phyloP scores from a whole-genome alignment of 2,329 filamentous ascomycete species.

The Xylariaceae sp. region DNA sequence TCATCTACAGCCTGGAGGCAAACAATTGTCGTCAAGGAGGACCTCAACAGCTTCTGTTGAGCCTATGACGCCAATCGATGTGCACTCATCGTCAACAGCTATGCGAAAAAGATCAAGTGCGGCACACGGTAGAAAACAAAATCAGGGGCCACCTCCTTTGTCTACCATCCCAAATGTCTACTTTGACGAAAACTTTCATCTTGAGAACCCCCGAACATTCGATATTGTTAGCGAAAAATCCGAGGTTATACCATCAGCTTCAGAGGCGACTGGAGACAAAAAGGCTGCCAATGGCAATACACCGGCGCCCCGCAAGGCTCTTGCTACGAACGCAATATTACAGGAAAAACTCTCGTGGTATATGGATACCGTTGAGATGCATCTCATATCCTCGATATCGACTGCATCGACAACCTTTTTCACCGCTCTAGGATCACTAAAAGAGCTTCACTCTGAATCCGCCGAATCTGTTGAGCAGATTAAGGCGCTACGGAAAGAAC shows the following conservation, averaged over 20 bases:
- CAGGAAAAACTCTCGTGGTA: constrained; percentile 99
- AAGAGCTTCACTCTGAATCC: constrained; percentile 86
- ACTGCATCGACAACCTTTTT: constrained; percentile 96
- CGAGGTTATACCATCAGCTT: constrained; percentile 75
- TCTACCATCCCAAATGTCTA: constrained; percentile 91
- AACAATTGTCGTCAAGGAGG: constrained; percentile 36
- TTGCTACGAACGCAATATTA: constrained; percentile 93
- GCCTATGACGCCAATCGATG: constrained; percentile 47
- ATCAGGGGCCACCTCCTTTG: constrained; percentile 73
- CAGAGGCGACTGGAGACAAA: constrained; percentile 49
- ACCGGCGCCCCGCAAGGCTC: constrained; percentile 67
- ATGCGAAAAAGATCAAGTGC: constrained; percentile 39
- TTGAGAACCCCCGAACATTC: constrained; percentile 94
- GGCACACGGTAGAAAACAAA: constrained; percentile 50
- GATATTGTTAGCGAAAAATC: constrained; percentile 95
- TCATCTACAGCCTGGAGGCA: constrained; percentile 42
- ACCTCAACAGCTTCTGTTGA: constrained; percentile 42
- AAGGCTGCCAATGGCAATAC: constrained; percentile 51
- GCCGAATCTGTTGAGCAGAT: constrained; percentile 87
- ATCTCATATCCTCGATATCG: constrained; percentile 93
- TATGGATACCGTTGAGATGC: constrained; percentile 98
- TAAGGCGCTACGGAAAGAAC: constrained; percentile 69
- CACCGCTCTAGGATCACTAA: constrained; percentile 81
- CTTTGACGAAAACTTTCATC: constrained; percentile 88
- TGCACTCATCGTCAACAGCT: constrained; percentile 32